phyloP scores from a whole-genome alignment of 1,139 yeast species.

The Lodderomyces jiufengensis region DNA sequence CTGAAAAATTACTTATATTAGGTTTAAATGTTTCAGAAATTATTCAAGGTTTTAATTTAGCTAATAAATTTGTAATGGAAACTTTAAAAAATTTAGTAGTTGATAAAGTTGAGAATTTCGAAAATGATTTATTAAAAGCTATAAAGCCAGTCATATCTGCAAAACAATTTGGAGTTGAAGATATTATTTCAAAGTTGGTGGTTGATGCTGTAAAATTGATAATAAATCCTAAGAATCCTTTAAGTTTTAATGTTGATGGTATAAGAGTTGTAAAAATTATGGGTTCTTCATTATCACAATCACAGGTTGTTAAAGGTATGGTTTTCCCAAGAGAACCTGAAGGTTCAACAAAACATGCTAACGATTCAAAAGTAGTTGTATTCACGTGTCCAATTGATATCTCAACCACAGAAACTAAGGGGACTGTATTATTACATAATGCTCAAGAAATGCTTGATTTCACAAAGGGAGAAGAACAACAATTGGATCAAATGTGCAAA shows the following conservation, averaged over 20 bases:
- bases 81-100: slow-evolving; percentile 66
- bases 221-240: slow-evolving; percentile 62
- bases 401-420: slow-evolving; percentile 93
- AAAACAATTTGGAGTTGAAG: slow-evolving; percentile 89
- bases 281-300: slow-evolving; percentile 78
- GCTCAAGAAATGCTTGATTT: slow-evolving; percentile 97
- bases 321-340: slow-evolving; percentile 97
- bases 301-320: slow-evolving; percentile 92
- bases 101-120: slow-evolving; percentile 56
- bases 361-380: slow-evolving; percentile 81
- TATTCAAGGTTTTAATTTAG: slow-evolving; percentile 84
- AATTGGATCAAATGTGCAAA: slow-evolving; percentile 80
- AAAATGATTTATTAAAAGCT: slow-evolving; percentile 59
- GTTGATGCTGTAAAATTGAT: slow-evolving; percentile 81
- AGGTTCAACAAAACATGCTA: slow-evolving; percentile 70
- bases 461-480: slow-evolving; percentile 94
- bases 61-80: slow-evolving; percentile 66
- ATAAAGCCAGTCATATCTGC: slow-evolving; percentile 88
- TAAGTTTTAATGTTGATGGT: slow-evolving; percentile 78
- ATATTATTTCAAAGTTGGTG: slow-evolving; percentile 71
- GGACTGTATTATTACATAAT: slow-evolving; percentile 90
- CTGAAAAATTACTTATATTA: slow-evolving; percentile 76
- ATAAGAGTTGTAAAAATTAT: slow-evolving; percentile 93
- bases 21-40: slow-evolving; percentile 91
- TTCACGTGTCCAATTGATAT: slow-evolving; percentile 93